These are phyloP conservation scores for Chlorella sorokiniana DNA, from an alignment of 139 green algal species.

Conservation along the genomic window DNA sequence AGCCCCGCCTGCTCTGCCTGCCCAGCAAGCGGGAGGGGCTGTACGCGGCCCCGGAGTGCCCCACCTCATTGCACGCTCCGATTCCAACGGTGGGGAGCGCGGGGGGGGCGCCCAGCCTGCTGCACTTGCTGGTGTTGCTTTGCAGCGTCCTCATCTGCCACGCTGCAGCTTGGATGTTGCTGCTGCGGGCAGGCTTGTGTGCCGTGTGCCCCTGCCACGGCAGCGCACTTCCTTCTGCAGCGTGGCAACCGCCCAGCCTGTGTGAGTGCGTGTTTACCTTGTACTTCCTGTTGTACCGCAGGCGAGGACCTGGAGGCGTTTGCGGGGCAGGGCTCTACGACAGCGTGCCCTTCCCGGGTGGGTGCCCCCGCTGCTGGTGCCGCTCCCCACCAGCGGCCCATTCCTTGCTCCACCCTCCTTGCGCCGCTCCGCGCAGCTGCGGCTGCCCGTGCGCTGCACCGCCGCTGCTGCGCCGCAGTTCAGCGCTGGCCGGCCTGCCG, in stretches of 20 bases:
- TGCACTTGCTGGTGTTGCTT: not conserved
- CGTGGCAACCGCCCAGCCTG: too few species aligned
- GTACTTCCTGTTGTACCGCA: not conserved
- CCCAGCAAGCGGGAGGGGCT: constrained; percentile 74
- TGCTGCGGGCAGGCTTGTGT: not conserved
- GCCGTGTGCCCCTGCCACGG: too few species aligned
- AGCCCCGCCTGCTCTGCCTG: constrained; percentile 42
- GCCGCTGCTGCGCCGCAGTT: too few species aligned
- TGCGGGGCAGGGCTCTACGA: constrained; percentile 91
- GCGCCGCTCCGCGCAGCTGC: too few species aligned
- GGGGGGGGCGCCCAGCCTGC: not conserved
- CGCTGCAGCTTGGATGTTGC: not conserved
- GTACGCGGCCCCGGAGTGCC: constrained; percentile 52
- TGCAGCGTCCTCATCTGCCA: not conserved
- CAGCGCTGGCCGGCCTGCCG: too few species aligned
- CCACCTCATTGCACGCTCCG: constrained; percentile 81
- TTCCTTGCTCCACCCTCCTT: too few species aligned
- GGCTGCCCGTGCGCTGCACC: too few species aligned
- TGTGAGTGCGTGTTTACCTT: not conserved
- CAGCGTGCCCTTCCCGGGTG: constrained; percentile 59
- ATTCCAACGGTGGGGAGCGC: constrained; percentile 79
- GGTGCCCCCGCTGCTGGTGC: not conserved
- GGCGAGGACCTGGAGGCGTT: constrained; percentile 95
- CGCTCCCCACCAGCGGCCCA: too few species aligned
- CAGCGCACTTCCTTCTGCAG: too few species aligned